Evolutionary conservation across 352 stramenopile species (phyloP), one percentile per base, ranked within the genome.

Genomic region (Pythium rhizo-oryzae): DNA sequence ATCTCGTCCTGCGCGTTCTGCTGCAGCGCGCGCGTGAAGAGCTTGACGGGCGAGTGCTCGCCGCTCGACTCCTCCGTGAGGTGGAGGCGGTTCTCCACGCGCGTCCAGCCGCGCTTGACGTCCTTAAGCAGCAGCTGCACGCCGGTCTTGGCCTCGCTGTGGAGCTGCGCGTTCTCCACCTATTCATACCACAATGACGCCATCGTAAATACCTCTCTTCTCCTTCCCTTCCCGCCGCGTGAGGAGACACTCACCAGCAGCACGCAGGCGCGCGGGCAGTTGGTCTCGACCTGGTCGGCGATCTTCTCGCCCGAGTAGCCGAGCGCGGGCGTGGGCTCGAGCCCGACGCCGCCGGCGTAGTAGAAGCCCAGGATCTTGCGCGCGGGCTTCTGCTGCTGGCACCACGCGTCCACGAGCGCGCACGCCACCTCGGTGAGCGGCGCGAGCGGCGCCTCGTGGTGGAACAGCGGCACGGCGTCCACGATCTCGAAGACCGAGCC

Each of bases 51-150:
- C 60, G 72, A 68, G 39, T 56, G 50, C 37, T 77, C 74, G 33
- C 60, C 60, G 49, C 76, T 78, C 43, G 69, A 77, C 50, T 86
- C 72, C 23, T 80, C 79, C 39, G 89, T 69, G 23, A 71, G 46
- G 24, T 70, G 64, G 30, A 94, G 71, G n/a, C 76, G 80, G 64
- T 80, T 87, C 67, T 94, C 84, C 55, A 90, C 77, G 41, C 75
- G 75, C 37, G 75, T 81, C 86, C 86, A 94, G 51, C 86, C 81
- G 49, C 84, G 84, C 68, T 94, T 94, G 19, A 89, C 75, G 76
- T 94, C 86, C 78, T 93, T 92, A 3, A 91, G 77, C 56, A 93
- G 63, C 18, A 94, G 71, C 74, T 85, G 83, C 19, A 94, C 61
- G 25, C 72, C 84, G 8, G 65, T 76, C 70, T 88, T 91, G 55